Evolutionary conservation across 768 basidiomycete species (phyloP).

Genomic region (Agaricus bisporus): DNA sequence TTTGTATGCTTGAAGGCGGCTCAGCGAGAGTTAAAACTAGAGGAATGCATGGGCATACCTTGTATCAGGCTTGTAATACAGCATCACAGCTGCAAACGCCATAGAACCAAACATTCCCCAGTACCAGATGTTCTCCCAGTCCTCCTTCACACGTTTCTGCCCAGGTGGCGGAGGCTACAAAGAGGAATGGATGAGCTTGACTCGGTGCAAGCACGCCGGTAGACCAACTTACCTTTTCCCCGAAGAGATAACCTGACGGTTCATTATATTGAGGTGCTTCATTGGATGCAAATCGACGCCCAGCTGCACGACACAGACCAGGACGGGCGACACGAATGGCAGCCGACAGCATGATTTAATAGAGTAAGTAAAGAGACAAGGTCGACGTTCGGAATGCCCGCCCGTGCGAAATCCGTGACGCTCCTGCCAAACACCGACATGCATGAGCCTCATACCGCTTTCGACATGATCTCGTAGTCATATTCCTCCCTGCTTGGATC

Average conservation of each 20-base stretch:
- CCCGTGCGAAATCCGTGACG: background rate
- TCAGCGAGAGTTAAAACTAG: background rate
- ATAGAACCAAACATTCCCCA: constrained; percentile 88
- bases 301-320: constrained; percentile 27
- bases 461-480: constrained; percentile 44
- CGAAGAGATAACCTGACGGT: constrained; percentile 81
- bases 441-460: constrained; percentile 11
- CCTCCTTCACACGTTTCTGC: constrained; percentile 81
- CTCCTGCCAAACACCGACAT: constrained; percentile 11
- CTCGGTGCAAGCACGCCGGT: background rate
- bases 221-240: constrained; percentile 67
- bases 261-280: constrained; percentile 84
- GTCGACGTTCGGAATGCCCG: constrained; percentile 7
- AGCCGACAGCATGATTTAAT: constrained; percentile 38
- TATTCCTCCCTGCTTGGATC: constrained; percentile 25
- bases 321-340: constrained; percentile 42
- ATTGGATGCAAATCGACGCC: constrained; percentile 60
- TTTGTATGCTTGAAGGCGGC: constrained; percentile 61
- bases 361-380: constrained; percentile 4
- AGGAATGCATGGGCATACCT: constrained; percentile 47
- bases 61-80: constrained; percentile 92
- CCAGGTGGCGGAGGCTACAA: constrained; percentile 68
- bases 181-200: background rate
- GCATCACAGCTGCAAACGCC: constrained; percentile 63
- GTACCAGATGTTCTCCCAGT: constrained; percentile 91